Conservation (phyloP, 2,329 filamentous ascomycete species). For the Trichophyton mentagrophytes region DNA sequence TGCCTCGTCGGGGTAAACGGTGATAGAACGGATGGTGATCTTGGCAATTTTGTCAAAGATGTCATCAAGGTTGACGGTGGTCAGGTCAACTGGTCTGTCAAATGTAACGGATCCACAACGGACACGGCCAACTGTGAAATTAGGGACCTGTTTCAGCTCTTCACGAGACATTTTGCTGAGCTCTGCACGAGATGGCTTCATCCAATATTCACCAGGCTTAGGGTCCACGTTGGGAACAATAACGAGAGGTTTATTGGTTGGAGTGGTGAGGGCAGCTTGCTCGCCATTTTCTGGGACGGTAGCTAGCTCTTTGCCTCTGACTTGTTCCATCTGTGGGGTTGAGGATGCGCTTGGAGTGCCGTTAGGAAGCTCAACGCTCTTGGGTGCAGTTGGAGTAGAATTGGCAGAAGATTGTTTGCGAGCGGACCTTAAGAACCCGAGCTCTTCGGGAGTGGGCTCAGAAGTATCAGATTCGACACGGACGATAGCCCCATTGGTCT, state of each 20-base stretch:
- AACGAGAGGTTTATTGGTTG: constrained; percentile 22
- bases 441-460: constrained; percentile 46
- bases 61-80: constrained; percentile 63
- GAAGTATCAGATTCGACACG: constrained; percentile 38
- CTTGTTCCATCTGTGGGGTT: constrained; percentile 55
- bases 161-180: constrained; percentile 67
- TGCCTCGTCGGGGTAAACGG: constrained; percentile 65
- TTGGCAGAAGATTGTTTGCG: constrained; percentile 26
- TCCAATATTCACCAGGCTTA: constrained; percentile 71
- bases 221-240: constrained; percentile 32
- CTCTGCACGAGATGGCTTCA: constrained; percentile 60
- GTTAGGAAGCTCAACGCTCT: constrained; percentile 17
- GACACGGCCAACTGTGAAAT: constrained; percentile 70
- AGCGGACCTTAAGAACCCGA: constrained; percentile 47
- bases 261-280: constrained; percentile 39
- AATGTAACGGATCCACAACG: constrained; percentile 75
- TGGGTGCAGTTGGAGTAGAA: constrained; percentile 32
- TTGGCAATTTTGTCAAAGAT: constrained; percentile 64
- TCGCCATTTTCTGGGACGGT: constrained; percentile 54
- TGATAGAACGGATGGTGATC: constrained; percentile 64
- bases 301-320: constrained; percentile 61
- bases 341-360: constrained; percentile 17
- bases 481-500: constrained; percentile 40
- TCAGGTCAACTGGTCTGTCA: constrained; percentile 69
- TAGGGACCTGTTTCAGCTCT: constrained; percentile 59